Evolutionary conservation across 2,329 filamentous ascomycete genomes (phyloP), one percentile per base, ranked within the genome.

Genomic region (Claviceps africana): DNA sequence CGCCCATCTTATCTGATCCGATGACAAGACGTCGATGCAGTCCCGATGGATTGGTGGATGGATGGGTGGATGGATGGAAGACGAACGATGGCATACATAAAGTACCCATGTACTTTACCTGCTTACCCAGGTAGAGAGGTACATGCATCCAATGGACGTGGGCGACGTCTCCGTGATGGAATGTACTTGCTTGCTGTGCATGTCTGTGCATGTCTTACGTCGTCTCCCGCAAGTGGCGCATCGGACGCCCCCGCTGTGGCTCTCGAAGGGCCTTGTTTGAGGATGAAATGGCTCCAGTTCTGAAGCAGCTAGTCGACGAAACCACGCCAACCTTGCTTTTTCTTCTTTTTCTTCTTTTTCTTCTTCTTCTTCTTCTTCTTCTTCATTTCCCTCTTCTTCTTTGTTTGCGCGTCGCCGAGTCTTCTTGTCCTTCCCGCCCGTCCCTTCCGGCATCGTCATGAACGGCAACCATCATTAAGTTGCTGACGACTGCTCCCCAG

Each of bases 201-300:
- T n/a, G n/a, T n/a, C n/a, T 9, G 42, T 28, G 22, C 22, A 13
- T 44, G 42, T 37, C 35, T 37, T 37, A 37, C 42, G 42, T 44
- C 42, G 42, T 44, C 22, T 3, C 40, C 44, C 43, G 40, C 51
- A 51, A 51, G 54, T 53, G 28, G 37, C 48, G 37, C 33, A 42
- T 22, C 37, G 22, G 37, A 25, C 52, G 46, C 50, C 50, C 53
- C 56, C 48, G 37, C 52, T 51, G 35, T 40, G 47, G 47, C 51
- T 30, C 30, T 47, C 30, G 21, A n/a, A 19, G 17, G 17, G 21
- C 40, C 40, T 43, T 22, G 19, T 42, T 9, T 9, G 21, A 9
- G 39, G 47, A 28, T 9, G 35, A 43, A 25, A 15, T 22, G 25
- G 1, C 35, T 19, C 40, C 42, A 28, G 17, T 28, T 28, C 22